Conservation (phyloP, 441 rosid species). For the Aquilaria agallochum region DNA sequence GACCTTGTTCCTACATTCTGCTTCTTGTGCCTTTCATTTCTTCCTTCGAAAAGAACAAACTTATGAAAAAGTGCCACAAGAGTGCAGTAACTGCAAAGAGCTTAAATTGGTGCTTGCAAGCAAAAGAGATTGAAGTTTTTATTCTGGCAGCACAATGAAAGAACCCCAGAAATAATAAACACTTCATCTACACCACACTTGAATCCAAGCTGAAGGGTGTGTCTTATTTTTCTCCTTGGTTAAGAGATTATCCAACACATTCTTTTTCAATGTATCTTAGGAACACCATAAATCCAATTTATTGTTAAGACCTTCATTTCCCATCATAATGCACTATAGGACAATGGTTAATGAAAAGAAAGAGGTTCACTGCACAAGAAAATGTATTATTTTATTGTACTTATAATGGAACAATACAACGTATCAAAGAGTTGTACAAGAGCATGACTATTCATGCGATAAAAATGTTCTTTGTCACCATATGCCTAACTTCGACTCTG, state of each 20-base stretch:
- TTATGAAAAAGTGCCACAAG: neutral
- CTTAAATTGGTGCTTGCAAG: neutral
- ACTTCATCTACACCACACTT: slow-evolving; percentile 35
- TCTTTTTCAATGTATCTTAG: slow-evolving; percentile 79
- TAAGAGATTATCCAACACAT: slow-evolving; percentile 60
- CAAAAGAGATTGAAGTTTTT: neutral
- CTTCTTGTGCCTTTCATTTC: neutral
- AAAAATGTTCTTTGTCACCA: too few species aligned
- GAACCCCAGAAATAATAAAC: neutral
- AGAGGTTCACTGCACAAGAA: too few species aligned
- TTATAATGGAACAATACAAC: too few species aligned
- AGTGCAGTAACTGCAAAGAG: neutral
- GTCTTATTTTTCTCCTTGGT: slow-evolving; percentile 62
- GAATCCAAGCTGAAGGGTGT: slow-evolving; percentile 83
- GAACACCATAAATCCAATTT: neutral
- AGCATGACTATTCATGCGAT: too few species aligned
- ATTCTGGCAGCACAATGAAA: neutral
- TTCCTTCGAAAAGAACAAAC: slow-evolving; percentile 7
- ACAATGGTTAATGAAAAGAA: neutral
- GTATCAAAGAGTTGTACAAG: too few species aligned
- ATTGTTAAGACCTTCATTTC: neutral
- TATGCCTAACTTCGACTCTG: too few species aligned
- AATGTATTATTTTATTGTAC: too few species aligned
- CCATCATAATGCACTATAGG: neutral
- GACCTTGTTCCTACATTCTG: neutral